A percentile compares a stretch with the other conserved stretches of the same genome.
These are phyloP conservation scores for Phanerochaete sordida DNA, from an alignment of 768 basidiomycete species.

Conservation along the genomic window DNA sequence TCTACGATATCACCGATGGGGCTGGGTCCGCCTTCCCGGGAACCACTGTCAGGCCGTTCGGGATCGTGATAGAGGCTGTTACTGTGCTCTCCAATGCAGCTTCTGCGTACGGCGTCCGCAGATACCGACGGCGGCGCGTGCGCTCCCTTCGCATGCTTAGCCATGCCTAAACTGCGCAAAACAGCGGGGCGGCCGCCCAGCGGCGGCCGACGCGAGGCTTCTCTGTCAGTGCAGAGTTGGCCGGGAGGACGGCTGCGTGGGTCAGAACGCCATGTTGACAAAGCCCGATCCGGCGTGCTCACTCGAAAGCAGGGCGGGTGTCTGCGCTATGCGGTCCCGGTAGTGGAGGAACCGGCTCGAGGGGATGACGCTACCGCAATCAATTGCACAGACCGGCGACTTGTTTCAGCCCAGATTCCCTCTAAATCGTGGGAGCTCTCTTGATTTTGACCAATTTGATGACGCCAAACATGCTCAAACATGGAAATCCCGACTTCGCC, in stretches of 20 bases:
- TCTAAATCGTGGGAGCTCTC: too few relatives aligned
- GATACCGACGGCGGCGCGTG: background rate
- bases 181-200: background rate
- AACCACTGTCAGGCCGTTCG: background rate
- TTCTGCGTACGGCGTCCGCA: background rate
- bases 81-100: background rate
- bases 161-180: background rate
- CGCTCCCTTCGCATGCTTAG: background rate
- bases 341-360: too few relatives aligned
- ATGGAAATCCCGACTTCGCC: too few relatives aligned
- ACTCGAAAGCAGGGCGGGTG: too few relatives aligned
- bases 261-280: background rate
- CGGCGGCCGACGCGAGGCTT: background rate
- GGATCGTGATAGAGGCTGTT: background rate
- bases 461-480: too few relatives aligned
- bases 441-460: too few relatives aligned
- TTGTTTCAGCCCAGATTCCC: too few relatives aligned
- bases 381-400: too few relatives aligned
- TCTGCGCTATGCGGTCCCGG: too few relatives aligned
- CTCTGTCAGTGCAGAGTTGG: too few relatives aligned
- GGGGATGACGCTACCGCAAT: too few relatives aligned
- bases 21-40: background rate
- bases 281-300: too few relatives aligned
- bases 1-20: slow-evolving; percentile 1
- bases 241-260: background rate